Evolutionary conservation across 345 rosid species (phyloP), one percentile per base, ranked within the genome.

Genomic region (Citrus unshiu): DNA sequence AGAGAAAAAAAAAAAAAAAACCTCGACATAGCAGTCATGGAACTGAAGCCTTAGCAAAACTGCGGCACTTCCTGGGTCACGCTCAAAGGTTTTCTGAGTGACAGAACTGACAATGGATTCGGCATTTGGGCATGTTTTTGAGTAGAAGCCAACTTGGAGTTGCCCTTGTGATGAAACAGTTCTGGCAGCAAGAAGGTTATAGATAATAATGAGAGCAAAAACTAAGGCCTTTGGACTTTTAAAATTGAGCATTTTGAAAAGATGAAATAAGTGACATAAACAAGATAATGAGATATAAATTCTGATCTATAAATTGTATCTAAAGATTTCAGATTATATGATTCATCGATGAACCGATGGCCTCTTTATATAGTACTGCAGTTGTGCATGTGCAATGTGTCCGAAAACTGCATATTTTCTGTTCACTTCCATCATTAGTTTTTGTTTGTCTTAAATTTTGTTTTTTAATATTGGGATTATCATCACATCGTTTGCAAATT

Each of bases 1-100:
- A 40, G 46, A 40, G 46, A 40, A 40, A 40, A 40, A 9, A 40
- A 2, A 9, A 40, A 40, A 30, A 49, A 30, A 68, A 46, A 92
- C 97, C 86, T 86, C 77, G 9, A 91, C 93, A 59, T 89, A 91
- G 87, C 94, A 89, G 71, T 92, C 94, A n/a, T 92, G 94, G 74
- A 90, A 92, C 7, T 85, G 90, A 71, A 92, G 86, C 81, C 96
- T 85, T 61, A 92, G 81, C 82, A 89, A 77, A 51, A 81, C 77
- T 4, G 90, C 91, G 56, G 90, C 86, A 66, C 74, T 84, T 39
- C 87, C 77, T 2, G 89, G 84, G 72, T 88, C 84, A 0, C 24
- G 59, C 2, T 70, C 73, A 59, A 89, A 74, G 32, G 82, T 82
- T 22, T 81, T 65, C 57, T 78, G 76, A 19, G 87, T 86, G 60